These are phyloP conservation scores for Russula olivacea DNA, from an alignment of 768 basidiomycete genomes.

Conservation along the genomic window DNA sequence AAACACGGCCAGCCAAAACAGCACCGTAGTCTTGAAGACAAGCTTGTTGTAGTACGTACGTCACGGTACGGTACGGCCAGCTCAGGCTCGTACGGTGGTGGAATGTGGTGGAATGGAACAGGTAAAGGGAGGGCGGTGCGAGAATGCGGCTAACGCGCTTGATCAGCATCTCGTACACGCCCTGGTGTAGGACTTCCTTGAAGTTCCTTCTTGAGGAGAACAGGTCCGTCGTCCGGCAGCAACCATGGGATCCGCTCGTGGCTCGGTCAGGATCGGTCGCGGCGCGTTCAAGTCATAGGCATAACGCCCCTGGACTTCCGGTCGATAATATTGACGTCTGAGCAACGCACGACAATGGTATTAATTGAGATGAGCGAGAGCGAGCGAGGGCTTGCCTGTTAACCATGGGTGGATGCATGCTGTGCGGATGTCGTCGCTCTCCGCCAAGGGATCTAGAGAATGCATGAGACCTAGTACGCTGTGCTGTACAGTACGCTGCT, in stretches of 20 bases:
- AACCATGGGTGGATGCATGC: conserved; percentile 50
- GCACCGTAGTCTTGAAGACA: background rate
- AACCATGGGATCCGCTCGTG: conserved; percentile 45
- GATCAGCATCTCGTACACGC: conserved; percentile 50
- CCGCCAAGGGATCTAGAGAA: conserved; percentile 37
- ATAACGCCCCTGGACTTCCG: conserved; percentile 38
- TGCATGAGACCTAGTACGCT: conserved; percentile 50
- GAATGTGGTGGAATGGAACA: too few relatives aligned
- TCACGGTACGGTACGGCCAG: too few relatives aligned
- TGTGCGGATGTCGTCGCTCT: conserved; percentile 38
- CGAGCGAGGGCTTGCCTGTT: conserved; percentile 40
- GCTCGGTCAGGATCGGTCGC: conserved; percentile 42
- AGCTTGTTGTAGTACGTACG: too few relatives aligned
- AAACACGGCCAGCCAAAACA: background rate
- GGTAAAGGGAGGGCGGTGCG: too few relatives aligned
- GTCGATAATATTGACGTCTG: conserved; percentile 46
- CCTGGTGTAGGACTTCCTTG: conserved; percentile 44
- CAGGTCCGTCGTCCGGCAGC: conserved; percentile 46
- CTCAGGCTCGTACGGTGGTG: too few relatives aligned
- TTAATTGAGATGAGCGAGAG: too few relatives aligned
- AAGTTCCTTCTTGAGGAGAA: conserved; percentile 37
- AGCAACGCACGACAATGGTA: too few relatives aligned
- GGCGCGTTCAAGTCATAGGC: conserved; percentile 43
- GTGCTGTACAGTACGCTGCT: conserved; percentile 49
- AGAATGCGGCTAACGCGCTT: conserved; percentile 9